Conservation (phyloP, 305 asterid species). For the Ilex paraguariensis region DNA sequence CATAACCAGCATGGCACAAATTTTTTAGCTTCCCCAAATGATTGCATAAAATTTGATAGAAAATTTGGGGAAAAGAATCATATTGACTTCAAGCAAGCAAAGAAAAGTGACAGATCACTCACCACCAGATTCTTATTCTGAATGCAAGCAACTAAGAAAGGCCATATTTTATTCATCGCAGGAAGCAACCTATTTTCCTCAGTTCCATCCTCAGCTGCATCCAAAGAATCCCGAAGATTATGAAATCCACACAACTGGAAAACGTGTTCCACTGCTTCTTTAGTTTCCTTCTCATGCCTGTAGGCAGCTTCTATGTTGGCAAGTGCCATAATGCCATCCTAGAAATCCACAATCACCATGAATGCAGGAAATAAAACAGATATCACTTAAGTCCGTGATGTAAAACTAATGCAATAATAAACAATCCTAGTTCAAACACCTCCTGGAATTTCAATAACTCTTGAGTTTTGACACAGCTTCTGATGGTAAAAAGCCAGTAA, state of each 20-base stretch:
- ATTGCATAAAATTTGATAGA: too few species aligned
- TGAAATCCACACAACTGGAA: constrained; percentile 43
- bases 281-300: constrained; percentile 65
- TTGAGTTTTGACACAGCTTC: too few species aligned
- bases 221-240: constrained; percentile 61
- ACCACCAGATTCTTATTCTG: constrained; percentile 79
- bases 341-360: constrained; percentile 8
- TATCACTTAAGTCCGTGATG: neutral
- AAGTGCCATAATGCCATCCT: constrained; percentile 71
- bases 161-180: constrained; percentile 94
- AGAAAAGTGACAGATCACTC: constrained; percentile 18
- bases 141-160: constrained; percentile 74
- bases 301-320: constrained; percentile 84
- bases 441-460: too few species aligned
- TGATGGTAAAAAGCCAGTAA: too few species aligned
- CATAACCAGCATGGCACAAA: too few species aligned
- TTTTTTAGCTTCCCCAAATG: too few species aligned
- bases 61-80: too few species aligned
- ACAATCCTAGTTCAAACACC: too few species aligned
- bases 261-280: constrained; percentile 54
- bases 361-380: constrained; percentile 8
- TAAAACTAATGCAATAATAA: too few species aligned
- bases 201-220: constrained; percentile 69
- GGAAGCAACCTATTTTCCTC: constrained; percentile 85
- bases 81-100: too few species aligned